phyloP scores from a whole-genome alignment of 176 grass and related monocot genomes.

The Ensete glaucum region DNA sequence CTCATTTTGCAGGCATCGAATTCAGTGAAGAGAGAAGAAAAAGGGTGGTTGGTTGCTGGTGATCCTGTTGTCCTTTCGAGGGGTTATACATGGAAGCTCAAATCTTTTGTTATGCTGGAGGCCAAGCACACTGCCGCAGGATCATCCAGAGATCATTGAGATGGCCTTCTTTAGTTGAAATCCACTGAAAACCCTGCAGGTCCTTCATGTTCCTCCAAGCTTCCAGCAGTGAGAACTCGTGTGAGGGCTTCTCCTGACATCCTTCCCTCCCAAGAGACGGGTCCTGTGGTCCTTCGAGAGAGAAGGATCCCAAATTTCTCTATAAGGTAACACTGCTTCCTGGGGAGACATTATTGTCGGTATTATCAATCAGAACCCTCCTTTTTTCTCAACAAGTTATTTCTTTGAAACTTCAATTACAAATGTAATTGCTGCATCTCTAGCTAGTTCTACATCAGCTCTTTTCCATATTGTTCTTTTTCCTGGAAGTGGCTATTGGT shows the following conservation, averaged over 20 bases:
- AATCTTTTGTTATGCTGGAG: conserved; percentile 66
- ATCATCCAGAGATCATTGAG: conserved; percentile 35
- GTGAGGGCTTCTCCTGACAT: conserved; percentile 21
- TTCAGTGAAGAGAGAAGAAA: conserved; percentile 4
- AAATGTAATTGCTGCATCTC: background rate
- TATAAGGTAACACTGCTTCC: conserved; percentile 59
- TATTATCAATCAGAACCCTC: no score
- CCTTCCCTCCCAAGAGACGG: conserved; percentile 31
- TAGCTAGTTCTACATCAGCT: no score
- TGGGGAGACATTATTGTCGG: no score
- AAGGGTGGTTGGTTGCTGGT: background rate
- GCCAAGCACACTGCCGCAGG: conserved; percentile 39
- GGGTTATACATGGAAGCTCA: background rate
- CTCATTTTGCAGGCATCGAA: conserved; percentile 12
- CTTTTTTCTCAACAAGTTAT: background rate
- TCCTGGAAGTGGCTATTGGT: background rate
- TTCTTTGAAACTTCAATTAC: background rate
- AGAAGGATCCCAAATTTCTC: conserved; percentile 57
- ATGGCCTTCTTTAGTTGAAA: conserved; percentile 79
- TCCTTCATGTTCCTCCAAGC: conserved; percentile 55
- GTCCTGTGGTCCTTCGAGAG: conserved; percentile 28
- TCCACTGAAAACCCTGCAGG: conserved; percentile 56
- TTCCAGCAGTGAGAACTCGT: conserved; percentile 31
- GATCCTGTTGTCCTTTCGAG: background rate
- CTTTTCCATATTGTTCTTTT: background rate